Base-by-base conservation (phyloP, 1,284 basidiomycete species). In the Marasmius oreades region DNA sequence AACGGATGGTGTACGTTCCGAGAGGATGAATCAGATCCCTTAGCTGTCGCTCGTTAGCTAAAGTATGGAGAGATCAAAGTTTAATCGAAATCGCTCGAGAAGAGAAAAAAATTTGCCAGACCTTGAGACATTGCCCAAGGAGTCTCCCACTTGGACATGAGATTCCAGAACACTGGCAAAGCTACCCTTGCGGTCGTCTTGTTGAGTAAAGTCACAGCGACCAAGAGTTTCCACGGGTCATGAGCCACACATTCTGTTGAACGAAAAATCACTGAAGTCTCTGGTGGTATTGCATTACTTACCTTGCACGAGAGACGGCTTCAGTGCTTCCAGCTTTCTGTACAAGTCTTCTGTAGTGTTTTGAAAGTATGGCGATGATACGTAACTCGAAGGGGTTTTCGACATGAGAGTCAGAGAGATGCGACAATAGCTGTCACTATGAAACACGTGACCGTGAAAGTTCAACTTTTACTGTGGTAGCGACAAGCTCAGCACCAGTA, bases 131-230 rank as follows among this genome's bases (percentile, higher is more conserved):
- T 71, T 8, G 70, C 74, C 51, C 68, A 69, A 11, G 86, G 77
- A 0, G 76, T 81, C 1, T 79, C 75, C 82, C 84, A 88, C 26
- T 64, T 71, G 5, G 67, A 60, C 5, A 84, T 63, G 31, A 88
- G 68, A 18, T 71, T 64, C 73, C 77, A 80, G 63, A 88, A 86
- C 5, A 79, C 68, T 2, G 82, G 82, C 24, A 84, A 73, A 10
- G 82, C 77, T 23, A 73, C 62, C 61, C 69, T 76, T n/a, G 78
- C 81, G 0, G 74, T 64, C 0, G 83, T 84, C 66, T 81, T 82
- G 63, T 85, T 84, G 10, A 85, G 72, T 5, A 85, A 69, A 24
- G 74, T 81, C 16, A 78, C 76, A 0, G 78, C 80, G 12, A 84
- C 69, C 12, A 85, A 67, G 7, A 84, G 62, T 60, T 78, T 82